Conservation (phyloP, 1,284 basidiomycete genomes). For the Calocybe gambosa region DNA sequence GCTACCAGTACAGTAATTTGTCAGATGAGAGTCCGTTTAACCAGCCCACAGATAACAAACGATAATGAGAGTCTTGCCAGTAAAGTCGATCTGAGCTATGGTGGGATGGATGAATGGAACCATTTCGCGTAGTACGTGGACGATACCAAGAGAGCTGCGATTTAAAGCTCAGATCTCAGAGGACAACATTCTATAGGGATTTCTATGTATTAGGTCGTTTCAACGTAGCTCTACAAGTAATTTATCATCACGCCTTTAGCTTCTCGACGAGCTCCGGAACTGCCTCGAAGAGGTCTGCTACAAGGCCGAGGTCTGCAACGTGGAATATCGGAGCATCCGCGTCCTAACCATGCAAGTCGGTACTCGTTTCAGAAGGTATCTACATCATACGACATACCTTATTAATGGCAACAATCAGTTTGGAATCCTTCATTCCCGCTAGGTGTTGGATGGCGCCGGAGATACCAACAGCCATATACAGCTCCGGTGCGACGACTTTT, state of each 20-base stretch:
- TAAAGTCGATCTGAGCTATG: slow-evolving; percentile 24
- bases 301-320: slow-evolving; percentile 93
- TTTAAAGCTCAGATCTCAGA: too few relatives aligned
- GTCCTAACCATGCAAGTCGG: slow-evolving; percentile 51
- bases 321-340: slow-evolving; percentile 99
- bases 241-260: slow-evolving; percentile 49
- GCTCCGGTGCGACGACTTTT: slow-evolving; percentile 91
- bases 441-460: slow-evolving; percentile 98
- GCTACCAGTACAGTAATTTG: slow-evolving; percentile 43
- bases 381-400: slow-evolving; percentile 51
- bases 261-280: slow-evolving; percentile 88
- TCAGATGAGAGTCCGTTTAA: slow-evolving; percentile 6
- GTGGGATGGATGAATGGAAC: slow-evolving; percentile 15
- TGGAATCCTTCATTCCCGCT: slow-evolving; percentile 99
- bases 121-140: background rate
- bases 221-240: background rate
- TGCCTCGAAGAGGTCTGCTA: slow-evolving; percentile 85
- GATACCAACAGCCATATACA: slow-evolving; percentile 96
- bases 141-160: too few relatives aligned
- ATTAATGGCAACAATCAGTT: slow-evolving; percentile 97
- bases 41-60: slow-evolving; percentile 29
- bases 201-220: background rate
- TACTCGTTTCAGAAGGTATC: background rate
- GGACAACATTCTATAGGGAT: too few relatives aligned
- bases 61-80: slow-evolving; percentile 44